Evolutionary conservation across 1,284 basidiomycete species (phyloP), one percentile per base, ranked within the genome.

Genomic region (Fistulinella staudtii): DNA sequence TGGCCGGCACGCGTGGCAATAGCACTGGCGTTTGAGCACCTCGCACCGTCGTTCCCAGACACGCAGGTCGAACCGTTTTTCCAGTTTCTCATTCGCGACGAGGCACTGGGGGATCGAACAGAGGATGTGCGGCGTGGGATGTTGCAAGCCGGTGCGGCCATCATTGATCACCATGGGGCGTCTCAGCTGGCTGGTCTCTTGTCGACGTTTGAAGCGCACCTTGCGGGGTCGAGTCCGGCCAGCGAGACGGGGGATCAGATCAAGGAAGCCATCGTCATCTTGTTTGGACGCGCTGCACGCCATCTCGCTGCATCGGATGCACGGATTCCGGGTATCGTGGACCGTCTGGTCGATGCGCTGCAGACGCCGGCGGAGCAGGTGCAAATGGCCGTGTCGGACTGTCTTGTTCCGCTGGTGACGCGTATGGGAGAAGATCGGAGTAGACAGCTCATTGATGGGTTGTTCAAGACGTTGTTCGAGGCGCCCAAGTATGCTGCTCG

Each of bases 331-430:
- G 67, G 71, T n/a, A 90, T 98, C 49, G 86, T 98, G 8, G 85
- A 93, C 51, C 77, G 93, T n/a, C 74, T 99, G 17, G 80, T 96
- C 6, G 89, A 91, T 20, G 92, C 95, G 1, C 75, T 99, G 51
- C 89, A 89, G 67, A 99, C 94, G 0, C 96, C 96, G 0, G 85
- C 93, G 1, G 96, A 99, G 65, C 85, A 95, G 55, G 96, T 99
- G 0, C 95, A 99, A 64, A 86, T 92, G 41, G 95, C 96, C 0
- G 93, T 99, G 1, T 91, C 94, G 0, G 96, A 98, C 50, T 93
- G 90, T 71, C 73, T 99, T 8, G 86, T 92, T 0, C 92, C 93
- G 1, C 76, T 99, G 6, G 89, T 95, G 31, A 77, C 76, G 30
- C 70, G 84, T 33, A 87, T 91, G 74, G 73, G 75, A 41, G 72